Conservation (phyloP, 169 alveolate genomes). For the Plasmodium vivax region DNA sequence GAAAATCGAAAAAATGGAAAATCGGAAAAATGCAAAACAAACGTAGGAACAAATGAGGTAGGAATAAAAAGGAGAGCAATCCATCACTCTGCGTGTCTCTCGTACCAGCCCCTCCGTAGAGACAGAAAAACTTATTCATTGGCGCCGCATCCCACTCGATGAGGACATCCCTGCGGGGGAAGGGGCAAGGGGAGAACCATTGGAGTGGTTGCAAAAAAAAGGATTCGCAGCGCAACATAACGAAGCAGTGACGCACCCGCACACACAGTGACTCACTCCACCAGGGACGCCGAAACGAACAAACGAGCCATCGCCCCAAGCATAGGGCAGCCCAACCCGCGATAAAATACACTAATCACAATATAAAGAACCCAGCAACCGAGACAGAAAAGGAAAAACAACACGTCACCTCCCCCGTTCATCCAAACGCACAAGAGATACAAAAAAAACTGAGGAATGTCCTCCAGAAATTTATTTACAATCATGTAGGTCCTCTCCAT, state of each 20-base stretch:
- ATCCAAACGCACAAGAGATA: not conserved
- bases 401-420: constrained; percentile 17
- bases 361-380: constrained; percentile 1
- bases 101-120: constrained; percentile 21
- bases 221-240: not conserved
- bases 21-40: not conserved
- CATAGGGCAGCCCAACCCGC: not conserved
- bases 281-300: not conserved
- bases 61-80: not conserved
- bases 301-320: not conserved
- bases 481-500: constrained; percentile 22
- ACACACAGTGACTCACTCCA: not conserved
- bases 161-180: constrained; percentile 14
- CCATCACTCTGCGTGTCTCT: not conserved
- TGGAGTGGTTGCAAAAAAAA: not conserved
- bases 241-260: not conserved
- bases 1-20: not conserved
- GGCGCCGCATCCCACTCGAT: constrained; percentile 47
- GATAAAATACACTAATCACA: not conserved
- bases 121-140: constrained; percentile 22
- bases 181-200: not conserved
- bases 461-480: constrained; percentile 53
- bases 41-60: not conserved
- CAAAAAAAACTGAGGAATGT: constrained; percentile 43
- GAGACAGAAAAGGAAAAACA: constrained; percentile 8